A percentile compares a stretch with the other conserved stretches of the same genome.
phyloP scores from a whole-genome alignment of 1,139 yeast species.

The Yamadazyma siamensis region DNA sequence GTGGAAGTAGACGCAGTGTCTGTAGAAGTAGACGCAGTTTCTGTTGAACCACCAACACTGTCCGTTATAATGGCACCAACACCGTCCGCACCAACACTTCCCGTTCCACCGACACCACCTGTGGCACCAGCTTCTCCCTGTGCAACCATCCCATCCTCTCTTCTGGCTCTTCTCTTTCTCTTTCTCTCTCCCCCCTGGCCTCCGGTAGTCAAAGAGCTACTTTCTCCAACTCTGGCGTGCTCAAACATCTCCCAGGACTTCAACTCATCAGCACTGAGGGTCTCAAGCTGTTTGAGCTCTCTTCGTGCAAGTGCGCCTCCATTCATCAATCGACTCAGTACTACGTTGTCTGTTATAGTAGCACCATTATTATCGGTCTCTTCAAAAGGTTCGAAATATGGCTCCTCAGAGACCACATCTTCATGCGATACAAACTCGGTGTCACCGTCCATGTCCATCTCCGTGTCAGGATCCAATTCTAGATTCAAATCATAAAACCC shows the following conservation, averaged over 20 bases:
- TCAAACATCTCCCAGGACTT: slow-evolving; percentile 42
- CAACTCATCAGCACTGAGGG: slow-evolving; percentile 34
- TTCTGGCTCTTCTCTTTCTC: background rate
- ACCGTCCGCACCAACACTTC: background rate
- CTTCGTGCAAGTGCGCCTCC: slow-evolving; percentile 41
- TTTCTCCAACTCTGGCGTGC: slow-evolving; percentile 20
- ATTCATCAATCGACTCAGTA: slow-evolving; percentile 26
- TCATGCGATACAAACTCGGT: no score
- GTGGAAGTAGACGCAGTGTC: no score
- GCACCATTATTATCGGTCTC: background rate
- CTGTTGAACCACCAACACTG: slow-evolving; percentile 15
- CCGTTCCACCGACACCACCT: no score
- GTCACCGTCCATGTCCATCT: background rate
- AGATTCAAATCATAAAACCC: no score
- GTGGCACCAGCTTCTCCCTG: no score
- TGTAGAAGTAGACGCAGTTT: no score
- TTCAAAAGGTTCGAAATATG: slow-evolving; percentile 1
- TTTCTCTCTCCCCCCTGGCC: background rate
- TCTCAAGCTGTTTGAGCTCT: slow-evolving; percentile 29
- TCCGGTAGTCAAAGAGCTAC: no score
- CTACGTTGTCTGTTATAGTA: slow-evolving; percentile 1
- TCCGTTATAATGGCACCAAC: slow-evolving; percentile 13
- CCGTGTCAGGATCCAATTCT: no score
- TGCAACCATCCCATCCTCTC: background rate
- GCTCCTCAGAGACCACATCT: background rate